Evolutionary conservation across 2,329 filamentous ascomycete genomes (phyloP).

Genomic region (Phaeosphaeria sp.): DNA sequence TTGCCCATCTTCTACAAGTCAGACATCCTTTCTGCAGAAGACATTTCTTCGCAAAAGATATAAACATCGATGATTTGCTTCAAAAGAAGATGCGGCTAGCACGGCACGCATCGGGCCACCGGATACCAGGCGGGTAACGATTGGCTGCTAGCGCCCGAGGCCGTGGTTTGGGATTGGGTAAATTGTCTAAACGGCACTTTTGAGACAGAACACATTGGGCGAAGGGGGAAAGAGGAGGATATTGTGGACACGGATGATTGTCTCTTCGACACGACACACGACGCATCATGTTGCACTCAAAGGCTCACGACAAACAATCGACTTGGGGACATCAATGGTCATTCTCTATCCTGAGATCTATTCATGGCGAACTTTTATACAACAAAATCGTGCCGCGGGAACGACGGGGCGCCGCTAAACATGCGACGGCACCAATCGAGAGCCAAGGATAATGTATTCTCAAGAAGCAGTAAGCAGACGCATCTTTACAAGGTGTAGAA

Average conservation of each 20-base stretch:
- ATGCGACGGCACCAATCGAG: neutral
- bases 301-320: too few species aligned
- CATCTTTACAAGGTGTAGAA: slow-evolving; percentile 66
- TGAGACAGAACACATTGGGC: neutral
- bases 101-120: slow-evolving; percentile 1
- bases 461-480: neutral
- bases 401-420: neutral
- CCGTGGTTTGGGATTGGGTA: neutral
- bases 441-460: neutral
- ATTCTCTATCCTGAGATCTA: neutral
- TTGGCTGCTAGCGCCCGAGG: slow-evolving; percentile 3
- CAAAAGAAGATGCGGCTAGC: neutral
- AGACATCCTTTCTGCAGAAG: too few species aligned
- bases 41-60: too few species aligned
- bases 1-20: too few species aligned
- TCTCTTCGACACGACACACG: neutral
- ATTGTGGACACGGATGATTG: neutral
- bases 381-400: neutral
- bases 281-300: too few species aligned
- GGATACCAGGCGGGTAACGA: slow-evolving; percentile 10
- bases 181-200: neutral
- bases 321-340: neutral
- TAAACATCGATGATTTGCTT: neutral
- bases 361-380: neutral
- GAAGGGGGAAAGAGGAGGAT: neutral